phyloP scores from a whole-genome alignment of 192 early-diverging fungal genomes.

The Rhizophagus sp. region DNA sequence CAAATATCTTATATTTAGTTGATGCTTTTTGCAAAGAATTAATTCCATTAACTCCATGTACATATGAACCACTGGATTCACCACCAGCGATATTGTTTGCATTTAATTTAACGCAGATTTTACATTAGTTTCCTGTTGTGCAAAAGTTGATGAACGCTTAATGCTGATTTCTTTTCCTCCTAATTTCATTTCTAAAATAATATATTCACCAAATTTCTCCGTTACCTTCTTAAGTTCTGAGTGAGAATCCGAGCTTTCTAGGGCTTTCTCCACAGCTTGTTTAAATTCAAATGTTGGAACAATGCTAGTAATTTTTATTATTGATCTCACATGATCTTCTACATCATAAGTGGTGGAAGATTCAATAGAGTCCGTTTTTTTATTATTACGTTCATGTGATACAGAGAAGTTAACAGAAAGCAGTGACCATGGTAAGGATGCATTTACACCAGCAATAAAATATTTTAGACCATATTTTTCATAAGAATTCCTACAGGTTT shows the following conservation, averaged over 20 bases:
- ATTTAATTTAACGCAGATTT: neutral
- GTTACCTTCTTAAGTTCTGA: neutral
- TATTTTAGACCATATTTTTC: neutral
- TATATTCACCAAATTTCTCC: neutral
- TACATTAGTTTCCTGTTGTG: neutral
- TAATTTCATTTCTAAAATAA: neutral
- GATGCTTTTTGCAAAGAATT: neutral
- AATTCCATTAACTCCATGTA: neutral
- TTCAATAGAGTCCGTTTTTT: neutral
- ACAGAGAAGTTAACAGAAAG: neutral
- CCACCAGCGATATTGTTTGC: no score
- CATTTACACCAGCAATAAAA: neutral
- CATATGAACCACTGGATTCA: no score
- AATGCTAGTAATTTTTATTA: neutral
- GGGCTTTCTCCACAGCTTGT: neutral
- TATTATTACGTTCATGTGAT: neutral
- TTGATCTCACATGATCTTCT: neutral
- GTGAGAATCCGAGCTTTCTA: neutral
- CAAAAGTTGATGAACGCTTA: neutral
- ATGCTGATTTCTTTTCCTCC: neutral
- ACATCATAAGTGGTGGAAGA: neutral
- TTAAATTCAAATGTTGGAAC: neutral
- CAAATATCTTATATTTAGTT: neutral
- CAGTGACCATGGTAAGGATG: neutral
- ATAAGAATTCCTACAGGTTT: neutral